Conservation (phyloP, 2,329 filamentous ascomycete species). For the Pseudogymnoascus sp. region DNA sequence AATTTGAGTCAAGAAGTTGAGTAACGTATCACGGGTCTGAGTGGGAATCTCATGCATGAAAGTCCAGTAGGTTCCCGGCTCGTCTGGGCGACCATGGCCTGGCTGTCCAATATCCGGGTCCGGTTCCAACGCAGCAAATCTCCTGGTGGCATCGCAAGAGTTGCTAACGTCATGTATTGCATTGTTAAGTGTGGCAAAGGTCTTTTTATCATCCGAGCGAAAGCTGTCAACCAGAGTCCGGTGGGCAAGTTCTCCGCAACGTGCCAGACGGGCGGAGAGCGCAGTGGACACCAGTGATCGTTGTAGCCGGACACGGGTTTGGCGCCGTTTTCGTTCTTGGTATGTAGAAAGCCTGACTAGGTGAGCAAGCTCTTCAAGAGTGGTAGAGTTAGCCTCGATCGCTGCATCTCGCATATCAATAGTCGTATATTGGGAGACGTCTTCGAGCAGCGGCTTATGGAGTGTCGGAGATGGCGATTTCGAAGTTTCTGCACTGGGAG, state of each 20-base stretch:
- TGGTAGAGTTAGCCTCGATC: conserved; percentile 57
- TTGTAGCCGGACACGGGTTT: conserved; percentile 65
- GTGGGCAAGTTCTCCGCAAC: conserved; percentile 67
- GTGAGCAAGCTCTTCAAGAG: conserved; percentile 69
- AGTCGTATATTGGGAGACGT: conserved; percentile 60
- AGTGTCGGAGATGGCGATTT: background rate
- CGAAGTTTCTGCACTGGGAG: background rate
- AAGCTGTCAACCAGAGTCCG: conserved; percentile 72
- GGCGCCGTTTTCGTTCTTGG: conserved; percentile 71
- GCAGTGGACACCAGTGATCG: conserved; percentile 68
- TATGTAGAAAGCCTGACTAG: conserved; percentile 70
- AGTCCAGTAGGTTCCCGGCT: conserved; percentile 40
- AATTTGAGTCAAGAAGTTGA: conserved; percentile 73
- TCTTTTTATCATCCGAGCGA: conserved; percentile 69
- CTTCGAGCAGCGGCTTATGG: conserved; percentile 47
- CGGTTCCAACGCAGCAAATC: conserved; percentile 63
- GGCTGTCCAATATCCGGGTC: conserved; percentile 52
- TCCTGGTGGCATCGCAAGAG: conserved; percentile 65
- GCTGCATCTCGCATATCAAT: conserved; percentile 41
- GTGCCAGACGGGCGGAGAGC: conserved; percentile 64
- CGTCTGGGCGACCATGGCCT: conserved; percentile 30
- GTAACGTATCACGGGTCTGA: conserved; percentile 64
- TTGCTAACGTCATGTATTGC: conserved; percentile 72
- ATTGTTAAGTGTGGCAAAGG: conserved; percentile 66
- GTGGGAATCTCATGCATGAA: conserved; percentile 68